Evolutionary conservation across 306 rosid species (phyloP), one percentile per base, ranked within the genome.

Genomic region (Castanopsis chinensis): DNA sequence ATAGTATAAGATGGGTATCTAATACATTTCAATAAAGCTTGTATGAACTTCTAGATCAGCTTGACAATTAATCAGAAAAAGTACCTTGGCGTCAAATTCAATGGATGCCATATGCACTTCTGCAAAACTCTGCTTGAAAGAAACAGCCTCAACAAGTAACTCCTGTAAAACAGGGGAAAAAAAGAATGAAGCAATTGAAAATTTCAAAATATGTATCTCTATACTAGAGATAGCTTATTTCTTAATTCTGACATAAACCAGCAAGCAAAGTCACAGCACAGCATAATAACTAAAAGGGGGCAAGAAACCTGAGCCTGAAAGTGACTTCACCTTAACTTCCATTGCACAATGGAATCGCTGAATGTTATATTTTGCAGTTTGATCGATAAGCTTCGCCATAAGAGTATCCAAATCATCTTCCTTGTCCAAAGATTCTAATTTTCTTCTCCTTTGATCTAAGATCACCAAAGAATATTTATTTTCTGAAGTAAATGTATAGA

Each of bases 81-180:
- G 80, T 91, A 95, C 99, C 99, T 95, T 90, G 9, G 90, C 90
- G 41, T 95, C 98, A 69, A 88, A 79, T 78, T 95, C 97, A 80
- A 95, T 77, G 52, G 74, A 79, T 59, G 90, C 74, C 97, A 95
- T 84, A 35, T 85, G 97, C 20, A 71, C 83, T 77, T 82, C 93
- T 79, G 90, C 86, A 80, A 69, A 83, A 70, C 71, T 86, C 81
- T 69, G 82, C 79, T 56, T 88, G 77, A 78, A 83, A 78, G 86
- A 84, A 77, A 83, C 86, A 68, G 91, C 89, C 73, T 91, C 93
- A 73, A 89, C 87, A 79, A 95, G 92, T 77, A 89, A 81, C 69
- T 84, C 68, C 99, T 95, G 94, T 78, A 69, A 58, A 85, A 71
- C 71, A 11, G 70, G 73, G 45, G 55, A 15, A 57, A 71, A 82